Percentiles rank a stretch among this genome's conserved stretches.
Conservation (phyloP, 2,329 filamentous ascomycete genomes). For the Aspergillus intermedius region DNA sequence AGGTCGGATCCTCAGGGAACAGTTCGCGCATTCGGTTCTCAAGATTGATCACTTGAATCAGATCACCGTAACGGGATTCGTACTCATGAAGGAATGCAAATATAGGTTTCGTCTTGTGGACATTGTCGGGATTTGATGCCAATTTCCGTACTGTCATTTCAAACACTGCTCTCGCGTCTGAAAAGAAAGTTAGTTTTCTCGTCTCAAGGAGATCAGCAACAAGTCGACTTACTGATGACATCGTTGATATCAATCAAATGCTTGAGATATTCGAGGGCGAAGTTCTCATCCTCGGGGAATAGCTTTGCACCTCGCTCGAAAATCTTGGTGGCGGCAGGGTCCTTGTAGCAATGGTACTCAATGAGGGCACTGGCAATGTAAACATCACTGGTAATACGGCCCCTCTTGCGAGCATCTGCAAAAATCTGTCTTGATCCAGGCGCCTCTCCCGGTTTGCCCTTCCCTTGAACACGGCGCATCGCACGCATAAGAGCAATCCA, state of each 20-base stretch:
- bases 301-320: conserved; percentile 90
- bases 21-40: conserved; percentile 89
- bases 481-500: conserved; percentile 94
- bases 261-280: conserved; percentile 93
- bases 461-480: conserved; percentile 88
- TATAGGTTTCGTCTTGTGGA: conserved; percentile 71
- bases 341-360: conserved; percentile 94
- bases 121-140: conserved; percentile 65
- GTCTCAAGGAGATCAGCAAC: not conserved
- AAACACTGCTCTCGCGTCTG: conserved; percentile 91
- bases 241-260: conserved; percentile 89
- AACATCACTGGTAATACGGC: conserved; percentile 85
- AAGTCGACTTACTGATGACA: conserved; percentile 67
- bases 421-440: conserved; percentile 82
- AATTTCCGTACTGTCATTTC: conserved; percentile 86
- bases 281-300: conserved; percentile 88
- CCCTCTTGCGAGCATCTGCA: conserved; percentile 76
- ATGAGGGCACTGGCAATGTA: conserved; percentile 90
- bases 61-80: conserved; percentile 88
- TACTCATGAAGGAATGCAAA: conserved; percentile 93
- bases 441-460: conserved; percentile 61
- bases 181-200: conserved; percentile 5
- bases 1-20: conserved; percentile 79
- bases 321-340: conserved; percentile 85
- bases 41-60: conserved; percentile 81